Percentiles rank a stretch among this genome's conserved stretches.
Evolutionary conservation across 371 early-diverging fungal genomes (phyloP).

Genomic region (Mucor irregularis): DNA sequence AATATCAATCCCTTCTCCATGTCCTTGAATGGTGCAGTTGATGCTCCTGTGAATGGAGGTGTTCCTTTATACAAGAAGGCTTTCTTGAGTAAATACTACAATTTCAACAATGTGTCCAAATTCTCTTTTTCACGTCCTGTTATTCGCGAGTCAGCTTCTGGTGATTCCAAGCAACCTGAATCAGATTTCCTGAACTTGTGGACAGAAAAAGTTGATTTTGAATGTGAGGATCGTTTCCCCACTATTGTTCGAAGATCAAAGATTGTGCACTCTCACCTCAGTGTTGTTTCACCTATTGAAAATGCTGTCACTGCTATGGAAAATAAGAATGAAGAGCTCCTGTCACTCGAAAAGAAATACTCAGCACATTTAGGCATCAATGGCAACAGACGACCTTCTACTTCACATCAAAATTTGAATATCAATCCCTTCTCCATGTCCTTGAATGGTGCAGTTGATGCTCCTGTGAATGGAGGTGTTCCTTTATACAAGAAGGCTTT

Average conservation of each 20-base stretch:
- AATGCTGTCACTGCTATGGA: constrained; percentile 77
- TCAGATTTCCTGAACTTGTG: constrained; percentile 76
- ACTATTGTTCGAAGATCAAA: constrained; percentile 62
- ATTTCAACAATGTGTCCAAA: constrained; percentile 60
- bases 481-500: constrained; percentile 77
- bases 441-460: constrained; percentile 83
- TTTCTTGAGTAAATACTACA: constrained; percentile 67
- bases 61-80: constrained; percentile 75
- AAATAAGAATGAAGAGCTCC: constrained; percentile 68
- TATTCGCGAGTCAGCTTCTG: neutral
- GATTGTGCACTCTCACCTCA: constrained; percentile 48
- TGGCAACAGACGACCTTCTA: constrained; percentile 8
- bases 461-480: constrained; percentile 86
- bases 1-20: constrained; percentile 79
- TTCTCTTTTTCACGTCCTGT: constrained; percentile 72
- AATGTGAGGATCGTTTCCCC: constrained; percentile 72
- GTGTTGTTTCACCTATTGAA: constrained; percentile 75
- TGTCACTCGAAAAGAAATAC: constrained; percentile 58
- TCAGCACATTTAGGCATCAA: constrained; percentile 19
- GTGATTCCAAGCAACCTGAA: constrained; percentile 37
- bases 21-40: constrained; percentile 82
- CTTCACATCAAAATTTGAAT: too few species aligned
- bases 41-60: constrained; percentile 89
- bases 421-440: constrained; percentile 81
- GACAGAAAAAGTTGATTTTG: constrained; percentile 72